These are phyloP conservation scores for Orbilia quercus DNA, from an alignment of 2,329 filamentous ascomycete species.

Conservation along the genomic window DNA sequence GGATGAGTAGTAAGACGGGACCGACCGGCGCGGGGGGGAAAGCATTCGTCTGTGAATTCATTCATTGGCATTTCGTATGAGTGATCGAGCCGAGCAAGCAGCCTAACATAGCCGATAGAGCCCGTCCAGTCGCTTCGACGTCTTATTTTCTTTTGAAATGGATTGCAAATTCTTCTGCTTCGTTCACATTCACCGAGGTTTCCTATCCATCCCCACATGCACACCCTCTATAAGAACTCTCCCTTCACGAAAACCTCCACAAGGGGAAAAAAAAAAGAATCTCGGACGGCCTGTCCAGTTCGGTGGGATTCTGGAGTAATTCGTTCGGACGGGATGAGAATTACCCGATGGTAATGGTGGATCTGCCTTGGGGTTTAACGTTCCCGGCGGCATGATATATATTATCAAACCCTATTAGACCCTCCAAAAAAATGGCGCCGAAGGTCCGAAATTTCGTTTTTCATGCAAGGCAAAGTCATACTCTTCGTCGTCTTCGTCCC, in stretches of 20 bases:
- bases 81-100: constrained; percentile 14
- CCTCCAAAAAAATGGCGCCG: constrained; percentile 20
- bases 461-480: constrained; percentile 32
- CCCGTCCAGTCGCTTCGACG: background rate
- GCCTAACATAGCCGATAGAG: constrained; percentile 40
- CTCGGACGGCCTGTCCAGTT: constrained; percentile 36
- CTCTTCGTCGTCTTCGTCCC: constrained; percentile 14
- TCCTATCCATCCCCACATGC: background rate
- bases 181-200: too few relatives aligned
- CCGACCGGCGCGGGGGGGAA: constrained; percentile 49
- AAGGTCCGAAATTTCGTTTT: constrained; percentile 24
- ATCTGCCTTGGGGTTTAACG: too few relatives aligned
- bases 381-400: constrained; percentile 37
- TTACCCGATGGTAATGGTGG: constrained; percentile 44
- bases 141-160: background rate
- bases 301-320: constrained; percentile 50
- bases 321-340: constrained; percentile 54
- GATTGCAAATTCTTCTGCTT: too few relatives aligned
- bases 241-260: too few relatives aligned
- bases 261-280: constrained; percentile 3
- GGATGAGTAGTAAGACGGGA: constrained; percentile 49
- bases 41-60: background rate
- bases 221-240: too few relatives aligned
- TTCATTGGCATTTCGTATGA: constrained; percentile 31
- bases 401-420: constrained; percentile 45